phyloP scores from a whole-genome alignment of 768 basidiomycete species.

The Hygrocybe punicea region DNA sequence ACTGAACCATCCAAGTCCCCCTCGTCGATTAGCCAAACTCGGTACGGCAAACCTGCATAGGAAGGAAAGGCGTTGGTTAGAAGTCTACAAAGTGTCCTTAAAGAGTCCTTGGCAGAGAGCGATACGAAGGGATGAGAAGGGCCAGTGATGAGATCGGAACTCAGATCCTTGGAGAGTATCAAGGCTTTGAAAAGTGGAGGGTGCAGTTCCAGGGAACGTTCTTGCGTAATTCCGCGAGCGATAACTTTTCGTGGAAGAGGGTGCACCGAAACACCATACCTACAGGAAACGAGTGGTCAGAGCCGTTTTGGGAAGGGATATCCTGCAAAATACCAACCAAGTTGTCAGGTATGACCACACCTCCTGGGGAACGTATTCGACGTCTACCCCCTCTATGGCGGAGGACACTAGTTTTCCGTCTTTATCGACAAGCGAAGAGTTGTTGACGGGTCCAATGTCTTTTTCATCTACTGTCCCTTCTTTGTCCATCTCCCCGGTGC shows the following conservation, averaged over 20 bases:
- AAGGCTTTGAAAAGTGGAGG: slow-evolving; percentile 64
- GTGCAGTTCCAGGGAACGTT: slow-evolving; percentile 63
- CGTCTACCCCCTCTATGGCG: slow-evolving; percentile 61
- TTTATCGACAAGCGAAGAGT: slow-evolving; percentile 57
- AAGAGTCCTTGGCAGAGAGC: slow-evolving; percentile 51
- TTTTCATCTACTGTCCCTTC: slow-evolving; percentile 58
- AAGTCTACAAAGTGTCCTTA: slow-evolving; percentile 40
- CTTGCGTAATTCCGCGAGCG: slow-evolving; percentile 48
- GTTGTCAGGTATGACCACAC: slow-evolving; percentile 65
- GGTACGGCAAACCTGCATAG: slow-evolving; percentile 39
- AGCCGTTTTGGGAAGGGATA: slow-evolving; percentile 3
- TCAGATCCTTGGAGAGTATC: slow-evolving; percentile 38
- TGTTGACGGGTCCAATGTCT: slow-evolving; percentile 73
- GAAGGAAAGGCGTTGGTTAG: slow-evolving; percentile 40
- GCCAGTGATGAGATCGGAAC: slow-evolving; percentile 21
- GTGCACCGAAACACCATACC: slow-evolving; percentile 65
- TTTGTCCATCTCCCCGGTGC: slow-evolving; percentile 66
- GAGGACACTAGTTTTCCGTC: slow-evolving; percentile 45
- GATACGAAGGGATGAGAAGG: slow-evolving; percentile 37
- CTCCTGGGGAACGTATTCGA: slow-evolving; percentile 69
- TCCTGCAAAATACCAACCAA: slow-evolving; percentile 52
- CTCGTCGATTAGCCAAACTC: slow-evolving; percentile 60
- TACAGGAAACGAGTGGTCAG: slow-evolving; percentile 25
- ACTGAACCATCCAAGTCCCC: slow-evolving; percentile 39
- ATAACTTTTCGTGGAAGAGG: slow-evolving; percentile 68